These are phyloP conservation scores for Zangia roseola DNA, from an alignment of 768 basidiomycete genomes.

Conservation along the genomic window DNA sequence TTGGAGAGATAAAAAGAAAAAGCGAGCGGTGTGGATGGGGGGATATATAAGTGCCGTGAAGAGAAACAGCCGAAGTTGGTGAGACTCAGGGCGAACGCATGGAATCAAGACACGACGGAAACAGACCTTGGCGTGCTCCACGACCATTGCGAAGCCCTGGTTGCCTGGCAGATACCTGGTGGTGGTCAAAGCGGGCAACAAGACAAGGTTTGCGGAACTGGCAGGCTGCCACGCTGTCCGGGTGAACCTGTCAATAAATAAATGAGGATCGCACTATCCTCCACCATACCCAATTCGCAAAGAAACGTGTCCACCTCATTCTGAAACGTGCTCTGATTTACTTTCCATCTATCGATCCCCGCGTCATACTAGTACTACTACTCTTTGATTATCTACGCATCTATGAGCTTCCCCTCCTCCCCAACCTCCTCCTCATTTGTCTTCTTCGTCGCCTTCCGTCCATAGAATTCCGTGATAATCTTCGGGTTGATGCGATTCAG, in stretches of 20 bases:
- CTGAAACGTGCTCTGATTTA: slow-evolving; percentile 8
- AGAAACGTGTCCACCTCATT: slow-evolving; percentile 15
- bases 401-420: slow-evolving; percentile 51
- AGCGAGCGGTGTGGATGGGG: slow-evolving; percentile 12
- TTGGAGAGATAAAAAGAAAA: slow-evolving; percentile 16
- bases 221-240: slow-evolving; percentile 36
- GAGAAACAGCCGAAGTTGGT: slow-evolving; percentile 18
- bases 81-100: slow-evolving; percentile 36
- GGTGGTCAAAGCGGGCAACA: slow-evolving; percentile 25
- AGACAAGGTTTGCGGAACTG: slow-evolving; percentile 14
- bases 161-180: slow-evolving; percentile 31
- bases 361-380: no score
- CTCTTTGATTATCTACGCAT: slow-evolving; percentile 48
- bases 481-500: slow-evolving; percentile 97
- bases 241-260: slow-evolving; percentile 15
- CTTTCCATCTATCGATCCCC: slow-evolving; percentile 23
- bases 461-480: slow-evolving; percentile 93
- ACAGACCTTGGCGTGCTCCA: slow-evolving; percentile 17
- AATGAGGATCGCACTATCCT: slow-evolving; percentile 14
- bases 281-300: slow-evolving; percentile 7
- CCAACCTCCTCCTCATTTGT: slow-evolving; percentile 44
- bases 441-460: slow-evolving; percentile 75
- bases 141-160: slow-evolving; percentile 15
- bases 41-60: slow-evolving; percentile 35
- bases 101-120: slow-evolving; percentile 27